phyloP scores from a whole-genome alignment of 2,329 filamentous ascomycete genomes.

The Sordariomycetes sp. region DNA sequence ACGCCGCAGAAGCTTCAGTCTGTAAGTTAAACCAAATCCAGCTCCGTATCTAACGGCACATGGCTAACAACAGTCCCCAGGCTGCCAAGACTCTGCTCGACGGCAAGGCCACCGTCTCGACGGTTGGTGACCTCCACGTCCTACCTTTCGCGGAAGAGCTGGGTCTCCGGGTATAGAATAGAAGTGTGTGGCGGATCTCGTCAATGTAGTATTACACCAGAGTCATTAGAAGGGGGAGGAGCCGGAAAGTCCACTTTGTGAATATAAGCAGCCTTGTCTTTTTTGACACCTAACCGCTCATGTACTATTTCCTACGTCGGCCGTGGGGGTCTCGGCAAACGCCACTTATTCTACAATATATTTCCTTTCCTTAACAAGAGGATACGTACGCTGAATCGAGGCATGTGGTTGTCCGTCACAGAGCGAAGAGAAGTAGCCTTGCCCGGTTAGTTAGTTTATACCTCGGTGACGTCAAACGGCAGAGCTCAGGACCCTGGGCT shows the following conservation, averaged over 20 bases:
- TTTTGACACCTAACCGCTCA: constrained; percentile 9
- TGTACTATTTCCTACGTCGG: neutral
- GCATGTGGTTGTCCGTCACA: neutral
- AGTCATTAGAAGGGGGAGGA: constrained; percentile 5
- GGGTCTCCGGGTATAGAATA: constrained; percentile 79
- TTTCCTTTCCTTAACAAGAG: neutral
- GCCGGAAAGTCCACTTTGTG: constrained; percentile 24
- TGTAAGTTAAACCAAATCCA: constrained; percentile 41
- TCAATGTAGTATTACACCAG: constrained; percentile 11
- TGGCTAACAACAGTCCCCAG: constrained; percentile 36
- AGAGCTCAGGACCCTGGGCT: neutral
- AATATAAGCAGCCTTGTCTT: constrained; percentile 29
- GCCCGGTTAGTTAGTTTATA: neutral
- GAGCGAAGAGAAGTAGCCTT: neutral
- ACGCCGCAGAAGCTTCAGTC: constrained; percentile 75
- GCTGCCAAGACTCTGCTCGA: constrained; percentile 80
- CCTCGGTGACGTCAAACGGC: too few relatives aligned
- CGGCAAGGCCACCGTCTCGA: constrained; percentile 77
- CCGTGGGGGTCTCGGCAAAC: neutral
- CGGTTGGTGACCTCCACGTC: constrained; percentile 83
- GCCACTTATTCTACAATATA: neutral
- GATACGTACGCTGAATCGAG: neutral
- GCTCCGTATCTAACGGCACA: constrained; percentile 3
- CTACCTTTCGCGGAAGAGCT: constrained; percentile 92
- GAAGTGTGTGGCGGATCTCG: neutral